Base-by-base conservation (phyloP, 305 asterid genomes). In the Ilex paraguariensis region DNA sequence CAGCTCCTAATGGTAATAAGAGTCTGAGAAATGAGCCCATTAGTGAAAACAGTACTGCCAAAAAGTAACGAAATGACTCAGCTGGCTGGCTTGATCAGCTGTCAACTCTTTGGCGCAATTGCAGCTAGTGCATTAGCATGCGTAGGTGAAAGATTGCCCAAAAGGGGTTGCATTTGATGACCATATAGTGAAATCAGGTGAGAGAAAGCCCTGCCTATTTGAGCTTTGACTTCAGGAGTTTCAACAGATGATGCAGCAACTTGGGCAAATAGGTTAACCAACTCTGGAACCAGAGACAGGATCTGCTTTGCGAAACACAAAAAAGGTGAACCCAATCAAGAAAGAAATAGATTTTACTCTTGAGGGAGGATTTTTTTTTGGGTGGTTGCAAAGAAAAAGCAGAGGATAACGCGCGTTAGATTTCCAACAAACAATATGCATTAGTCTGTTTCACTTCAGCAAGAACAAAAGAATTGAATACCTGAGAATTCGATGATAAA, bases 61-160 rank as follows among this genome's bases (percentile, higher is more conserved):
- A 36, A 36, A 5, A 8, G 9, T 36, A 36, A 8, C 6, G 6
- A 36, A 36, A 36, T 36, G 42, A 36, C 9, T 36, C 42, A 36
- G 42, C 42, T 36, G 42, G 42, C 59, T 33, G 32, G 64, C 65
- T 59, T 45, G 49, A 13, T 42, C 61, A 17, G n/a, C 60, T 71
- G 65, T 90, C 89, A 90, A 75, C 88, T 82, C 67, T 79, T 78
- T 17, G 97, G 91, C 46, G 94, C 80, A 64, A 90, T 79, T 39
- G 95, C 85, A 46, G 99, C 95, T 59, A 94, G 76, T 31, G 99
- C 99, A 73, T 84, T 88, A 53, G 96, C 96, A 69, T 80, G 88
- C 8, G 87, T 77, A 54, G 99, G 95, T 40, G 97, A 74, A 63
- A 94, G 95, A 72, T 72, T 88, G 77, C 86, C 78, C 85, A 90